Base-by-base conservation (phyloP, 805 yeast genomes). In the Kazachstania viticola region DNA sequence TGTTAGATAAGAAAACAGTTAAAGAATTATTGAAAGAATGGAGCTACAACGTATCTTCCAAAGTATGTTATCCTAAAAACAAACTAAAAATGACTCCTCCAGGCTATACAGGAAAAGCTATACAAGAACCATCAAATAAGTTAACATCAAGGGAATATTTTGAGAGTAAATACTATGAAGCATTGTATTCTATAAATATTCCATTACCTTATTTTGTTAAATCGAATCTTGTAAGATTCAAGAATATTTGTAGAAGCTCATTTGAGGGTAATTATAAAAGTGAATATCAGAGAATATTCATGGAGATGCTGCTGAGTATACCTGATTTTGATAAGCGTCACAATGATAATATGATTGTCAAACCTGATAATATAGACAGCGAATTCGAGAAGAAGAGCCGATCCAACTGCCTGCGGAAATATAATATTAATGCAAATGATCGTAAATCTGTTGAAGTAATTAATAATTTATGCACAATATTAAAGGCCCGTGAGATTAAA, bases 401-500 rank as follows among this genome's bases (percentile, higher is more conserved):
- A 28, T 21, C 34, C 3, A 29, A 30, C 7, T 40, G 36, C 26
- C 31, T 49, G 4, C 28, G 29, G 16, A 40, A 37, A 27, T 40
- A 35, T 14, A 28, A 27, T 15, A 17, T 36, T 5, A 21, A 16
- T 2, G 9, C 26, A 9, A 33, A 18, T 9, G 25, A 18, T 15
- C 31, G 25, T 7, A 34, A 24, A 12, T 25, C 26, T 13, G 44
- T 40, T 6, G 54, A 54, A 17, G 40, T 46, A 7, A 25, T 56
- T 1, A 44, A 43, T 1, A 58, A 52, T 12, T 37, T 67, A 1
- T 44, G 60, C 3, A 47, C 56, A 24, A 61, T 64, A 24, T 53
- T 73, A 36, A 73, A 72, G 39, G 56, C 68, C 2, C 53, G 78
- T 22, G 79, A 73, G 39, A 67, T 75, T 1, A 76, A 72, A 38